Evolutionary conservation across 2,329 filamentous ascomycete species (phyloP).

Genomic region (Zymoseptoria brevis): DNA sequence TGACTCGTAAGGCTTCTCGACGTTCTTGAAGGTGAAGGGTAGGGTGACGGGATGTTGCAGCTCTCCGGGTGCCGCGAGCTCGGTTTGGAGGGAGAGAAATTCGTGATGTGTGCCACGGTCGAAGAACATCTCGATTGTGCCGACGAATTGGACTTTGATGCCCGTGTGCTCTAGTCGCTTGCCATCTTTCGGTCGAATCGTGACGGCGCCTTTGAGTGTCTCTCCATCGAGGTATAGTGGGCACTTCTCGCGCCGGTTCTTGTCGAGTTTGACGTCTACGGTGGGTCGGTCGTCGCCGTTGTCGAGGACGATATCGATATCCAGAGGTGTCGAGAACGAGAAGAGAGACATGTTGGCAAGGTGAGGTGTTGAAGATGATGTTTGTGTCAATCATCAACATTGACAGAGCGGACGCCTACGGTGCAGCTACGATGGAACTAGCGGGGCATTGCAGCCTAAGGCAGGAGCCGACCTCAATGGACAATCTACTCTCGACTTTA

Average conservation of each 20-base stretch:
- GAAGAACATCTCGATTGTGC: slow-evolving; percentile 99
- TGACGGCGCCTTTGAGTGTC: slow-evolving; percentile 93
- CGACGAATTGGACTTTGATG: slow-evolving; percentile 99
- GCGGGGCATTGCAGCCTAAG: background rate
- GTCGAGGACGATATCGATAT: slow-evolving; percentile 97
- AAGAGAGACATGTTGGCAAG: slow-evolving; percentile 73
- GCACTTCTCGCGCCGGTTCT: slow-evolving; percentile 93
- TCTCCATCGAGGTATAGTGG: slow-evolving; percentile 97
- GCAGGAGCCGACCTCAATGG: background rate
- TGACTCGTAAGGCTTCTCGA: slow-evolving; percentile 99
- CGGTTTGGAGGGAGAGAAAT: slow-evolving; percentile 93
- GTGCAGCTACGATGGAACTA: background rate
- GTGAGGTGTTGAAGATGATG: background rate
- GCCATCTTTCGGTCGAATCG: slow-evolving; percentile 92
- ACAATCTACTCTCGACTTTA: background rate
- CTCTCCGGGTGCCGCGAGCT: slow-evolving; percentile 92
- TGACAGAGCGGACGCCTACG: background rate
- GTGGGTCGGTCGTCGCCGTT: slow-evolving; percentile 89
- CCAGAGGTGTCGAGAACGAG: slow-evolving; percentile 88
- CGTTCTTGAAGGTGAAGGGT: slow-evolving; percentile 99
- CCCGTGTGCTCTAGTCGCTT: slow-evolving; percentile 96
- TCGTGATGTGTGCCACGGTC: slow-evolving; percentile 99
- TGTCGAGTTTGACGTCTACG: slow-evolving; percentile 97
- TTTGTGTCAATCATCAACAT: background rate
- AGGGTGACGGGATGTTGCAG: slow-evolving; percentile 98